A percentile compares a stretch with the other conserved stretches of the same genome.
Evolutionary conservation across 768 basidiomycete genomes (phyloP).

Genomic region (Boletus reticulatus): DNA sequence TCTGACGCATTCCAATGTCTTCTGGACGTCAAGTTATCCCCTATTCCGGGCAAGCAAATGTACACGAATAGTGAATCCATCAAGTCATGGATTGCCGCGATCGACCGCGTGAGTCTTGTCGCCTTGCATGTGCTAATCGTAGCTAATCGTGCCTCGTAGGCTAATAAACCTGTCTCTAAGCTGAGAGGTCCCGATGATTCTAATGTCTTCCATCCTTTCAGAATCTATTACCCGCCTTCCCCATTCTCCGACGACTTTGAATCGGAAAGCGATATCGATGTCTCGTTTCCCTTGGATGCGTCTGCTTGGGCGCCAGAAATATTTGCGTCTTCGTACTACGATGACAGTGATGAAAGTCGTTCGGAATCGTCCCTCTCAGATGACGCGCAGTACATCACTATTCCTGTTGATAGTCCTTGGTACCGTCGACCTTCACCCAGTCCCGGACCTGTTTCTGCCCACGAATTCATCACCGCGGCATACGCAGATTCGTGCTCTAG

Average conservation of each 20-base stretch:
- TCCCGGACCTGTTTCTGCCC: constrained; percentile 22
- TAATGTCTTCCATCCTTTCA: constrained; percentile 19
- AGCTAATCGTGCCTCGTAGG: constrained; percentile 11
- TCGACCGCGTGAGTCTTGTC: constrained; percentile 20
- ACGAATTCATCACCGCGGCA: constrained; percentile 15
- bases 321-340: constrained; percentile 11
- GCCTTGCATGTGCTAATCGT: background rate
- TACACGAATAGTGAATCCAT: constrained; percentile 25
- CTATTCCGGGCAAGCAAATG: constrained; percentile 14
- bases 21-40: constrained; percentile 6
- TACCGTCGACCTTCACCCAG: constrained; percentile 32
- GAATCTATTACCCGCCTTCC: constrained; percentile 11
- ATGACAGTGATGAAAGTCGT: constrained; percentile 21
- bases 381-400: constrained; percentile 39
- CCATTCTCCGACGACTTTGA: constrained; percentile 24
- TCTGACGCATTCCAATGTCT: constrained; percentile 1
- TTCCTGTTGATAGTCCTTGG: constrained; percentile 40
- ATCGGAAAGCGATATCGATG: constrained; percentile 18
- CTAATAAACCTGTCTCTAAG: constrained; percentile 6
- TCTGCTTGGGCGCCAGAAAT: constrained; percentile 21
- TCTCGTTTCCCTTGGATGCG: constrained; percentile 14
- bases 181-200: background rate
- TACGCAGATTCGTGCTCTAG: constrained; percentile 29
- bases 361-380: constrained; percentile 20
- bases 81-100: constrained; percentile 27